These are phyloP conservation scores for Ceratocystis albifundus DNA, from an alignment of 2,329 filamentous ascomycete species.

Conservation along the genomic window DNA sequence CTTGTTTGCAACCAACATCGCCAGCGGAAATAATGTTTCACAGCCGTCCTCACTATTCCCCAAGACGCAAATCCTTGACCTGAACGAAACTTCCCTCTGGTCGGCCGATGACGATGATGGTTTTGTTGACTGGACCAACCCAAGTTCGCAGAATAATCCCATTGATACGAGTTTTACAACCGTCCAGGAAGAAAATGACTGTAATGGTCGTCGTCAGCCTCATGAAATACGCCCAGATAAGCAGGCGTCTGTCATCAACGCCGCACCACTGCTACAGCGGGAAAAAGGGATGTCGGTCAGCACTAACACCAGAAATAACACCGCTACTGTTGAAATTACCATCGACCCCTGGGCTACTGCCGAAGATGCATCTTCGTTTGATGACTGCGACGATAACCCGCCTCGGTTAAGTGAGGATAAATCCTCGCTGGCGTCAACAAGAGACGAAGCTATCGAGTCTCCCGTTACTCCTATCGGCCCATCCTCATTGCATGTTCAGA, in stretches of 20 bases:
- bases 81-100: slow-evolving; percentile 18
- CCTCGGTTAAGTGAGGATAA: slow-evolving; percentile 14
- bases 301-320: neutral
- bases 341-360: slow-evolving; percentile 20
- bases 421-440: slow-evolving; percentile 1
- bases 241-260: neutral
- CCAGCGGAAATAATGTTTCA: slow-evolving; percentile 11
- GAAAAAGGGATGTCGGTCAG: neutral
- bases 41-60: neutral
- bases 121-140: slow-evolving; percentile 18
- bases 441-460: slow-evolving; percentile 12
- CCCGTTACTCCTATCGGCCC: slow-evolving; percentile 17
- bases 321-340: neutral
- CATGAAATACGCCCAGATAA: neutral
- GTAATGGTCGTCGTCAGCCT: neutral
- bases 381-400: neutral
- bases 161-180: slow-evolving; percentile 16
- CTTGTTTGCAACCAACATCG: neutral
- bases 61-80: slow-evolving; percentile 12
- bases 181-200: slow-evolving; percentile 10
- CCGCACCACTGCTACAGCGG: neutral
- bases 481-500: neutral
- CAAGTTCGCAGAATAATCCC: slow-evolving; percentile 2
- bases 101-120: slow-evolving; percentile 10
- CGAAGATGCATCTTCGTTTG: slow-evolving; percentile 10